A percentile compares a stretch with the other conserved stretches of the same genome.
Evolutionary conservation across 352 stramenopile genomes (phyloP).

Genomic region (Phytophthora sojae): DNA sequence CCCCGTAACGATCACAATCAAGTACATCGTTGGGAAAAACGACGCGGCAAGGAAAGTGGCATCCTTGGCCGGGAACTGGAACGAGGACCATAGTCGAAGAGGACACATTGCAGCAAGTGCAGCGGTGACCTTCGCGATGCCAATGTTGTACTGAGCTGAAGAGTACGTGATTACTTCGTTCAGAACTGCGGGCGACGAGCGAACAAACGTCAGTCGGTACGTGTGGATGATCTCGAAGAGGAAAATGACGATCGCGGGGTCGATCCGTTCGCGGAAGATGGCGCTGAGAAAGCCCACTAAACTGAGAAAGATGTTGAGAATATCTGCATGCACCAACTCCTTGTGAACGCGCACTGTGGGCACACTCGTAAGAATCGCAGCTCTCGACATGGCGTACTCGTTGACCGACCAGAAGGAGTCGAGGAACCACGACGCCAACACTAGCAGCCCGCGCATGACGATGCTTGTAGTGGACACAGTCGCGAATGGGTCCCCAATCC

Average conservation of each 20-base stretch:
- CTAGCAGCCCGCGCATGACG: constrained; percentile 17
- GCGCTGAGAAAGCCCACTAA: constrained; percentile 18
- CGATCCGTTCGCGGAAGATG: constrained; percentile 26
- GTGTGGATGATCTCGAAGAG: constrained; percentile 24
- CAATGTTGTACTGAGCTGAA: constrained; percentile 1
- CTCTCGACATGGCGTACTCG: constrained; percentile 31
- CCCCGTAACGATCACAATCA: constrained; percentile 4
- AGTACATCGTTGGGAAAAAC: constrained; percentile 18
- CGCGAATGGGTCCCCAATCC: constrained; percentile 49
- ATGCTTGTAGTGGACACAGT: constrained; percentile 33
- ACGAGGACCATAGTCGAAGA: constrained; percentile 21
- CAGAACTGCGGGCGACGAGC: constrained; percentile 3
- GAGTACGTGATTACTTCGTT: constrained; percentile 20
- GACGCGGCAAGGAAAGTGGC: constrained; percentile 14
- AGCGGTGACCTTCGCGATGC: constrained; percentile 11
- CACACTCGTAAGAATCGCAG: constrained; percentile 8
- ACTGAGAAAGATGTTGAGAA: constrained; percentile 26
- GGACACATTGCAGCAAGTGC: constrained; percentile 14
- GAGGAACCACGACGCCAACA: constrained; percentile 33
- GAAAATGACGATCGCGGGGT: constrained; percentile 22
- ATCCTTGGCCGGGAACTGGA: constrained; percentile 12
- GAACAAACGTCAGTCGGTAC: constrained; percentile 8
- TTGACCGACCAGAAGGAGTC: constrained; percentile 40
- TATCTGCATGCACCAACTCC: constrained; percentile 36
- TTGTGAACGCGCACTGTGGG: constrained; percentile 23